Percentiles rank a stretch among this genome's conserved stretches.
Conservation (phyloP, 1,284 basidiomycete species). For the Papiliotrema terrestris region DNA sequence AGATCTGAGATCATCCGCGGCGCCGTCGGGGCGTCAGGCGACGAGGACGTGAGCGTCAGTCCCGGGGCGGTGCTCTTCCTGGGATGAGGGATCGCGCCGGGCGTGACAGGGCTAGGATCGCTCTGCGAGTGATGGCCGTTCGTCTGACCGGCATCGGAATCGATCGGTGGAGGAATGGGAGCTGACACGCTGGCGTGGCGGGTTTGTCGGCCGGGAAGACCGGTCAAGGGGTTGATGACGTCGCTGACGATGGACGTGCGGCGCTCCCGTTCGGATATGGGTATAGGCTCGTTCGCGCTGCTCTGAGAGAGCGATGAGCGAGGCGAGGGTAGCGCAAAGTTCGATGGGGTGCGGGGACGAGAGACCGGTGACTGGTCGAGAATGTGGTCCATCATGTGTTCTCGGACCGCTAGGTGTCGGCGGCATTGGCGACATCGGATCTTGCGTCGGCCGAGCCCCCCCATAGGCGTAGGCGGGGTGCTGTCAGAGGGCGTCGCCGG, state of each 20-base stretch:
- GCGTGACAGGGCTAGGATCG: slow-evolving; percentile 5
- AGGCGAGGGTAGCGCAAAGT: slow-evolving; percentile 26
- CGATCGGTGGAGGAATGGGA: not conserved
- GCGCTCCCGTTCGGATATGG: slow-evolving; percentile 2
- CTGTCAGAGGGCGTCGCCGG: slow-evolving; percentile 65
- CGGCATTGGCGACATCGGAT: slow-evolving; percentile 92
- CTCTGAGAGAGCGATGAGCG: slow-evolving; percentile 9
- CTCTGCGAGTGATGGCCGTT: not conserved
- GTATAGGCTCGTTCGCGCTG: not conserved
- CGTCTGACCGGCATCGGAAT: not conserved
- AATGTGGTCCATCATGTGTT: slow-evolving; percentile 89
- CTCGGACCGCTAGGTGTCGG: slow-evolving; percentile 77
- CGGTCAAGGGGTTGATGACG: slow-evolving; percentile 45
- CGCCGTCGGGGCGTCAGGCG: slow-evolving; percentile 10
- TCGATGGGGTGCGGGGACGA: slow-evolving; percentile 41
- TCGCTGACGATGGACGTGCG: slow-evolving; percentile 28
- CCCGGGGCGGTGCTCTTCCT: slow-evolving; percentile 15
- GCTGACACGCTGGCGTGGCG: slow-evolving; percentile 17
- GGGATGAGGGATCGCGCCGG: slow-evolving; percentile 18
- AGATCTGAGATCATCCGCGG: not conserved
- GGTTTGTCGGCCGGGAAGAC: slow-evolving; percentile 27
- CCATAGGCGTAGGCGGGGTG: slow-evolving; percentile 57
- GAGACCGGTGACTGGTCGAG: slow-evolving; percentile 43
- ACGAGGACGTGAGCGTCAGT: slow-evolving; percentile 15
- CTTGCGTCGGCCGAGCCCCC: slow-evolving; percentile 40